These are phyloP conservation scores for Haplosporangium gracile DNA, from an alignment of 192 early-diverging fungal genomes.

Conservation along the genomic window DNA sequence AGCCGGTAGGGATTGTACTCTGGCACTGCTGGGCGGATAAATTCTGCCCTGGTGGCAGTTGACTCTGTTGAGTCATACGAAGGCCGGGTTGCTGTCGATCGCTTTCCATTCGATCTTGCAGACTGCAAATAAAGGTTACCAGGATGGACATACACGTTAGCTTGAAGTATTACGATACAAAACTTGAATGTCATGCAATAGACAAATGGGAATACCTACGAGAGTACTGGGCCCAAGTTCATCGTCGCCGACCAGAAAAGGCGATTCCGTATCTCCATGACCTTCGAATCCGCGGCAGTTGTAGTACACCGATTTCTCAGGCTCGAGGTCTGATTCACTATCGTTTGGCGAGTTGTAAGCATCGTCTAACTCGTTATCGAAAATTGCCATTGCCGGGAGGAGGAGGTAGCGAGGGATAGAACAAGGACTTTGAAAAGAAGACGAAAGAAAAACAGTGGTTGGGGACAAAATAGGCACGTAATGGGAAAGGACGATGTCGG, in stretches of 20 bases:
- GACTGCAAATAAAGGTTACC: background rate
- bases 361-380: background rate
- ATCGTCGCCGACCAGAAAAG: background rate
- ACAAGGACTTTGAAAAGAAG: slow-evolving; percentile 1
- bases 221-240: background rate
- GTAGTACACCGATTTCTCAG: background rate
- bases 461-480: background rate
- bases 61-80: background rate
- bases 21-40: background rate
- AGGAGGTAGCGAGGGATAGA: background rate
- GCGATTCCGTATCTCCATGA: background rate
- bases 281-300: background rate
- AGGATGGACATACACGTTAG: background rate
- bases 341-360: background rate
- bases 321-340: background rate
- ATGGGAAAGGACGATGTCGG: background rate
- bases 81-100: background rate
- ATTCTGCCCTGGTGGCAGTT: background rate
- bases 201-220: background rate
- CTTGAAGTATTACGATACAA: background rate
- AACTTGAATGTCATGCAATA: background rate
- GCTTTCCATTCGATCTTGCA: background rate
- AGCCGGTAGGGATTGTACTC: background rate
- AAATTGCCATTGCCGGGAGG: background rate
- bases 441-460: background rate